Conservation (phyloP, 768 basidiomycete genomes). For the Lenzites betulinus region DNA sequence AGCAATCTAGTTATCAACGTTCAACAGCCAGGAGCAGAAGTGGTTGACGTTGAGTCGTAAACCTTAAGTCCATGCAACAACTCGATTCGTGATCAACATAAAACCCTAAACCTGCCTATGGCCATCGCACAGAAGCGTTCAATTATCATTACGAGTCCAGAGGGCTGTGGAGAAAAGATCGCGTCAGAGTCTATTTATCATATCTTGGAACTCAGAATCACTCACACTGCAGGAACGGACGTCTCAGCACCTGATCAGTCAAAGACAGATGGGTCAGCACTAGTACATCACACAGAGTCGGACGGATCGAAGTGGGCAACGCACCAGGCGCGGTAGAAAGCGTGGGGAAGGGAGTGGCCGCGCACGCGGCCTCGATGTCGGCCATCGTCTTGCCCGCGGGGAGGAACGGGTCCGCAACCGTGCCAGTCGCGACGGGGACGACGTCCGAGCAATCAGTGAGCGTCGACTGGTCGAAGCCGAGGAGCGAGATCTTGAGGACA, state of each 20-base stretch:
- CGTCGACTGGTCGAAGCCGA: slow-evolving; percentile 15
- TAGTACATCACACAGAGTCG: not conserved
- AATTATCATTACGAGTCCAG: not conserved
- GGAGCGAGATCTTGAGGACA: slow-evolving; percentile 17
- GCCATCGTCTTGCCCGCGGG: slow-evolving; percentile 26
- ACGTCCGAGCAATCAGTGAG: slow-evolving; percentile 23
- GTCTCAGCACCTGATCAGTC: slow-evolving; percentile 2
- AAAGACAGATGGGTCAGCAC: not conserved
- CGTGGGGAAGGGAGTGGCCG: slow-evolving; percentile 24
- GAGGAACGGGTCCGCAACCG: slow-evolving; percentile 21
- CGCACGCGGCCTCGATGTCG: slow-evolving; percentile 27
- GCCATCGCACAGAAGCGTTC: no score
- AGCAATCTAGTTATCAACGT: no score
- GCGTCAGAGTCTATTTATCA: not conserved
- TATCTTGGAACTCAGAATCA: no score
- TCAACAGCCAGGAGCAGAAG: no score
- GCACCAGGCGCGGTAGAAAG: slow-evolving; percentile 30
- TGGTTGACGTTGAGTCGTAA: no score
- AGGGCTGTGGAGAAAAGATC: not conserved
- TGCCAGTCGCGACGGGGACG: slow-evolving; percentile 15
- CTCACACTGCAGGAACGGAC: slow-evolving; percentile 1
- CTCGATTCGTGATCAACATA: no score
- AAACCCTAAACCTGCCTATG: no score
- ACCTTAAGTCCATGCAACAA: no score
- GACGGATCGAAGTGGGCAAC: not conserved